Evolutionary conservation across 1,139 yeast species (phyloP).

Genomic region (Nadsonia starkeyi-henricii): DNA sequence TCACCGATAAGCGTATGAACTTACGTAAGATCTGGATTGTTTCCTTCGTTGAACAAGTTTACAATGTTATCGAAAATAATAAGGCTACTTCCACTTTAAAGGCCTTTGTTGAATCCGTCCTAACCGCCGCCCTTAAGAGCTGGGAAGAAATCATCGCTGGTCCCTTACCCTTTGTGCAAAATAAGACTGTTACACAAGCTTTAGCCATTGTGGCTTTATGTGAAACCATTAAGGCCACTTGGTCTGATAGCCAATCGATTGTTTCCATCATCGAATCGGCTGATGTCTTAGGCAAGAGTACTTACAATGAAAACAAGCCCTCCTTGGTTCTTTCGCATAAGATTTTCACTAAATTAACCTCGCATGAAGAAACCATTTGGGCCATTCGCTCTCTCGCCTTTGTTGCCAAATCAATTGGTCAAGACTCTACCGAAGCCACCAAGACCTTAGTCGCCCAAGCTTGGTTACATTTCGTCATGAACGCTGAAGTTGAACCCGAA

Average conservation of each 20-base stretch:
- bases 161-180: constrained; percentile 20
- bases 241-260: constrained; percentile 12
- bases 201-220: not conserved
- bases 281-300: constrained; percentile 17
- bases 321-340: constrained; percentile 8
- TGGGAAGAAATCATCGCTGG: constrained; percentile 27
- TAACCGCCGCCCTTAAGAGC: constrained; percentile 21
- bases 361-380: constrained; percentile 1
- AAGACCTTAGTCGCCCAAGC: constrained; percentile 9
- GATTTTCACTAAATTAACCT: constrained; percentile 1
- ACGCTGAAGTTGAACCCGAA: constrained; percentile 6
- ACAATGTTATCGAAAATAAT: constrained; percentile 7
- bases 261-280: constrained; percentile 16
- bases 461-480: constrained; percentile 5
- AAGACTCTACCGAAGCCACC: constrained; percentile 5
- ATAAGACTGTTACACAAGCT: constrained; percentile 15
- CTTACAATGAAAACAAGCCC: constrained; percentile 15
- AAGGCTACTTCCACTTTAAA: constrained; percentile 1
- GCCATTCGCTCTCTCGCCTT: constrained; percentile 1
- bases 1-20: constrained; percentile 48
- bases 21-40: constrained; percentile 58
- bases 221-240: constrained; percentile 12
- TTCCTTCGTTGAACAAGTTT: constrained; percentile 14
- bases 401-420: constrained; percentile 5
- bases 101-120: constrained; percentile 23